Evolutionary conservation across 2,329 filamentous ascomycete genomes (phyloP), one percentile per base, ranked within the genome.

Genomic region (Rhinocladiella similis): DNA sequence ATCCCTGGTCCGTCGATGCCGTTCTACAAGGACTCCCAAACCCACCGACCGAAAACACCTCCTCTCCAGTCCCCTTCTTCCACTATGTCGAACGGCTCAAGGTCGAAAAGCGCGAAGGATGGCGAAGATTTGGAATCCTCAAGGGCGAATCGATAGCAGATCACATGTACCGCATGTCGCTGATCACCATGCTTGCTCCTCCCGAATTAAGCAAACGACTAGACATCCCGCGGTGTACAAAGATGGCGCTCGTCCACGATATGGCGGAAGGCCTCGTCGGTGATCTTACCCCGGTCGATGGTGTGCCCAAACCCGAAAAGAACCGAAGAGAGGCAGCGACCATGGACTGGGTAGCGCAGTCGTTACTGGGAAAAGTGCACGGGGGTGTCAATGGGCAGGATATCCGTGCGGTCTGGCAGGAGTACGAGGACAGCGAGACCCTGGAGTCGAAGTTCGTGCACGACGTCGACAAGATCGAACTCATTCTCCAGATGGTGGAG

Each of bases 81-180:
- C 94, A 99, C 77, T 81, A 97, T 59, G 84, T 99, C 61, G 90
- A 96, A 74, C 88, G 90, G 48, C 83, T 99, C 55, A 99, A 99
- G 83, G 97, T 92, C 6, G 96, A 90, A 60, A 95, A 96, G 74
- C 88, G 94, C 59, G 94, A 97, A 75, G 94, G 94, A 63, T 99
- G 94, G 94, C 84, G 89, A 54, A 85, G 94, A 36, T 97, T 97
- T 70, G 86, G 85, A 38, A 91, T 99, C 65, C 65, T 72, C 54
- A 63, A 64, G 56, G 89, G 90, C 71, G 94, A 99, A 74, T 96
- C 91, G 1, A 97, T 99, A 69, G 83, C 90, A 52, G 94, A 99
- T 77, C 94, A 99, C 81, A 99, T 99, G 94, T 99, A 97, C 76
- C 91, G 94, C 75, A 99, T 99, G 94, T 91, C 92, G 48, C 83